These are phyloP conservation scores for Haplosporangium gracile DNA, from an alignment of 192 early-diverging fungal species.

Conservation along the genomic window DNA sequence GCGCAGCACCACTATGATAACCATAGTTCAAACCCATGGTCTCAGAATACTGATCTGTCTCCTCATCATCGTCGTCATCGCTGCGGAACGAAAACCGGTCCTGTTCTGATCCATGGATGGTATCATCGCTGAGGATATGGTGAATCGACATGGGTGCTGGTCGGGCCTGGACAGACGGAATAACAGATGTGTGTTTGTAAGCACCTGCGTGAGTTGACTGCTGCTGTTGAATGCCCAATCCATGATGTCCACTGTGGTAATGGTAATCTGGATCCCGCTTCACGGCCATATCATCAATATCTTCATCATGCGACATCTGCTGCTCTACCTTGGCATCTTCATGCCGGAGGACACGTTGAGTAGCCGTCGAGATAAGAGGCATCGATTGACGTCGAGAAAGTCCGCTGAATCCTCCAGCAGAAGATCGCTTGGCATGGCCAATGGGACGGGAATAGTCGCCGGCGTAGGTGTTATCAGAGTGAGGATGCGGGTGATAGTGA, in stretches of 20 bases:
- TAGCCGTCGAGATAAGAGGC: conserved; percentile 29
- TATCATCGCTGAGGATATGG: conserved; percentile 29
- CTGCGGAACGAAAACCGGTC: conserved; percentile 5
- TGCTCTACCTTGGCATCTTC: conserved; percentile 18
- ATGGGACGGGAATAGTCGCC: background rate
- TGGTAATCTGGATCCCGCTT: conserved; percentile 2
- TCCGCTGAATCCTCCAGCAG: background rate
- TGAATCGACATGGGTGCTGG: conserved; percentile 43
- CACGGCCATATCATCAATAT: background rate
- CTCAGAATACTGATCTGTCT: background rate
- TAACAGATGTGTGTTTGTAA: conserved; percentile 6
- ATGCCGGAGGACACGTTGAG: conserved; percentile 29
- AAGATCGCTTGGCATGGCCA: conserved; percentile 1
- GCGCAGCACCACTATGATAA: background rate
- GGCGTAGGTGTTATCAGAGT: background rate
- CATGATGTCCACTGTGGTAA: background rate
- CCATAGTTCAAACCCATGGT: background rate
- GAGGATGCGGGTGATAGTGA: background rate
- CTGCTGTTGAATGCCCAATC: conserved; percentile 1
- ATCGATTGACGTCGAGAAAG: conserved; percentile 27
- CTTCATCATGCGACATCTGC: background rate
- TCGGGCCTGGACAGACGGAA: background rate
- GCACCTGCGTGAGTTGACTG: background rate
- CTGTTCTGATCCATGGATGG: background rate
- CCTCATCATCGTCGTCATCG: background rate